Percentiles rank a stretch among this genome's conserved stretches.
phyloP scores from a whole-genome alignment of 2,329 filamentous ascomycete species.

The Aspergillus thermomutatus region DNA sequence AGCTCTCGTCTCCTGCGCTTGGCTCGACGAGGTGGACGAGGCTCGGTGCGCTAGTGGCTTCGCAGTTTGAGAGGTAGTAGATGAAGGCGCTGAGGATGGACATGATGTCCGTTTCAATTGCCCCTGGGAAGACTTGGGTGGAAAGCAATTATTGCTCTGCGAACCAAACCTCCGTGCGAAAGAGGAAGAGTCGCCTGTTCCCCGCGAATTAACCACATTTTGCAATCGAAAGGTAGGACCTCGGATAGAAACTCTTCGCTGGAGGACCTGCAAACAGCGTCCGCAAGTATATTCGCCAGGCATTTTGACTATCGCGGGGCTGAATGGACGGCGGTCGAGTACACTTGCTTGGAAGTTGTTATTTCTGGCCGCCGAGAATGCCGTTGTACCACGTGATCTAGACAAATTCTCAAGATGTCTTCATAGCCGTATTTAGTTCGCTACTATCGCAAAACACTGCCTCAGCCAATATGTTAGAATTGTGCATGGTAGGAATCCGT shows the following conservation, averaged over 20 bases:
- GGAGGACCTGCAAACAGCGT: slow-evolving; percentile 37
- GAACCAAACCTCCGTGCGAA: slow-evolving; percentile 28
- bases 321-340: background rate
- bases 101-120: slow-evolving; percentile 14
- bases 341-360: background rate
- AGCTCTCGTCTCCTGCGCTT: slow-evolving; percentile 27
- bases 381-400: background rate
- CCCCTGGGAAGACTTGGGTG: slow-evolving; percentile 16
- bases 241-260: slow-evolving; percentile 24
- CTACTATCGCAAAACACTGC: background rate
- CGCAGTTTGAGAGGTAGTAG: slow-evolving; percentile 10
- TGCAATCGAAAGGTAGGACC: slow-evolving; percentile 20
- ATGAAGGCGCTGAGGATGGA: slow-evolving; percentile 2
- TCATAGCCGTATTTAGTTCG: background rate
- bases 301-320: slow-evolving; percentile 28
- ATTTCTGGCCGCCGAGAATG: background rate
- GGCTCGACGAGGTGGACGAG: slow-evolving; percentile 20
- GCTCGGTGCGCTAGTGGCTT: slow-evolving; percentile 24
- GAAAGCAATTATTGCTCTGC: slow-evolving; percentile 20
- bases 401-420: background rate
- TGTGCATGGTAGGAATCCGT: background rate
- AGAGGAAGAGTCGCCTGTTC: slow-evolving; percentile 22
- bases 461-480: background rate
- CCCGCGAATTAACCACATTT: slow-evolving; percentile 22
- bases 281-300: slow-evolving; percentile 40